Percentiles rank a stretch among this genome's conserved stretches.
These are phyloP conservation scores for Hymenoscyphus salicellus DNA, from an alignment of 2,329 filamentous ascomycete genomes.

Conservation along the genomic window DNA sequence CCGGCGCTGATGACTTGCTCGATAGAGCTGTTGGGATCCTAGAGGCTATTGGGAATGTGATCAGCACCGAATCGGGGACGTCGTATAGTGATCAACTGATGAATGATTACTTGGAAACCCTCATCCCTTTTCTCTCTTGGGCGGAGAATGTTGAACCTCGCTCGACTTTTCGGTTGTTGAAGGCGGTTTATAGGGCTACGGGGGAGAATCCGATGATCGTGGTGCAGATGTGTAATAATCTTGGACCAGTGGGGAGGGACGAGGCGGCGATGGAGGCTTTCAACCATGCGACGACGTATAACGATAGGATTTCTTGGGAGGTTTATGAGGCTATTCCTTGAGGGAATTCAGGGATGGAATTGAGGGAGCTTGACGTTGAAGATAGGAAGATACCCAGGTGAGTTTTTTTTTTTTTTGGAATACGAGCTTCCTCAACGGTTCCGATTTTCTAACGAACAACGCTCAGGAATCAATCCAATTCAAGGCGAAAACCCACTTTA, in stretches of 20 bases:
- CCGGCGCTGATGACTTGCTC: background rate
- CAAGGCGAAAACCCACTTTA: slow-evolving; percentile 3
- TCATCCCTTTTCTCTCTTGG: background rate
- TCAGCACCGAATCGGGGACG: background rate
- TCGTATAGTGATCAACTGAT: background rate
- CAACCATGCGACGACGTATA: background rate
- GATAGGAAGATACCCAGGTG: background rate
- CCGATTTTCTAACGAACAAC: too few species aligned
- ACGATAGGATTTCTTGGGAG: background rate
- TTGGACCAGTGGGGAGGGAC: background rate
- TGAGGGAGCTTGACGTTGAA: background rate
- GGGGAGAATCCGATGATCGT: background rate
- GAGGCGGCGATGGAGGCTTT: background rate
- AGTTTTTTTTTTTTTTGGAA: background rate
- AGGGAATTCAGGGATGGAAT: background rate
- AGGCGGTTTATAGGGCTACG: background rate
- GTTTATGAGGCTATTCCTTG: background rate
- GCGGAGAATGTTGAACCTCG: background rate
- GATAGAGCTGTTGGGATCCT: background rate
- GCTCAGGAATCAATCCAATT: too few species aligned
- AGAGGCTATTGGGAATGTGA: background rate
- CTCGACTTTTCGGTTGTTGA: background rate
- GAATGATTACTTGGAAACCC: background rate
- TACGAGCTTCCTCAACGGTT: too few species aligned
- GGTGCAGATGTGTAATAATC: background rate